phyloP scores from a whole-genome alignment of 306 rosid species.

The Arachis hypogaea region DNA sequence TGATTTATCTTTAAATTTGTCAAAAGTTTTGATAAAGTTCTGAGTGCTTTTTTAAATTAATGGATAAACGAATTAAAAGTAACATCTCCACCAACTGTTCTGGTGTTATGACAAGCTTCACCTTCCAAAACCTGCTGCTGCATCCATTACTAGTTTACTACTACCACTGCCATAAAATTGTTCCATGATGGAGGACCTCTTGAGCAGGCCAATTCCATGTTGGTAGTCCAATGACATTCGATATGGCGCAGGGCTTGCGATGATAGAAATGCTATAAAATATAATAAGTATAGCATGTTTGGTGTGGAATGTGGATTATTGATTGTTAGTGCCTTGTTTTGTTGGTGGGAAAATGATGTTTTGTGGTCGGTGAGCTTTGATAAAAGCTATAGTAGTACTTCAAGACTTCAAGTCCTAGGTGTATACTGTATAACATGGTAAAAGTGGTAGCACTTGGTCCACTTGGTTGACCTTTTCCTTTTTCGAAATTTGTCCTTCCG shows the following conservation, averaged over 20 bases:
- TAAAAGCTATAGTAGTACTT: constrained; percentile 32
- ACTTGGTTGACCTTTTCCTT: constrained; percentile 36
- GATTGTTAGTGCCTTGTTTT: constrained; percentile 1
- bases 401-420: constrained; percentile 5
- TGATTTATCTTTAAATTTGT: too few species aligned
- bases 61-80: too few species aligned
- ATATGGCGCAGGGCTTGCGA: constrained; percentile 52
- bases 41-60: too few species aligned
- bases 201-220: constrained; percentile 47
- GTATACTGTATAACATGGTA: constrained; percentile 30
- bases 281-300: constrained; percentile 36
- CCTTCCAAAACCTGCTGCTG: constrained; percentile 70
- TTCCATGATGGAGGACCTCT: constrained; percentile 54
- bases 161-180: constrained; percentile 47
- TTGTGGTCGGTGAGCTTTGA: constrained; percentile 43
- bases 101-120: constrained; percentile 76
- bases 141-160: constrained; percentile 13
- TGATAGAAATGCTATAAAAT: constrained; percentile 64
- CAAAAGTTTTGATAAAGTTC: too few species aligned
- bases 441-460: constrained; percentile 30
- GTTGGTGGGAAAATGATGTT: constrained; percentile 36
- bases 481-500: constrained; percentile 30
- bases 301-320: not conserved
- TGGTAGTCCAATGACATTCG: constrained; percentile 72
- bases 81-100: constrained; percentile 69